Evolutionary conservation across 768 basidiomycete species (phyloP), one percentile per base, ranked within the genome.

Genomic region (Lactarius tabidus): DNA sequence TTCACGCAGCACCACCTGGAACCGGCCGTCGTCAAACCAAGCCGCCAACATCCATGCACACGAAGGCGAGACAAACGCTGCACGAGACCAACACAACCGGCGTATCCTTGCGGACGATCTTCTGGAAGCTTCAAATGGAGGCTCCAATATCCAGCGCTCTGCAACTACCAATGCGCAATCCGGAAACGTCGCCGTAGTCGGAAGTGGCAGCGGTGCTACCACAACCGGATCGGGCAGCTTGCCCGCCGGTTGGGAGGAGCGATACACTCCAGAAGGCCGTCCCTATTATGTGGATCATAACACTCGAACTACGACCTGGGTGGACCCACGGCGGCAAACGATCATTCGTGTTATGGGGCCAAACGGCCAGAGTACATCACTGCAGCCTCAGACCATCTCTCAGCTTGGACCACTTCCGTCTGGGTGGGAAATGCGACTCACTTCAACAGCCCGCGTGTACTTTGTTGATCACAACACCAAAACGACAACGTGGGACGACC

Each of bases 391-490:
- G 75, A 90, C 95, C 12, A 96, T 98, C 63, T 92, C 93, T 14
- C 96, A 98, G 74, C 89, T 99, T 28, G 97, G 97, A 3, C 97
- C 97, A 33, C 77, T 99, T 26, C 97, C 97, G 5, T 95, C 92
- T 48, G 97, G 97, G 62, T 99, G 97, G 97, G 97, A 99, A 77
- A 99, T 99, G 97, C 93, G 97, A 54, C 89, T 99, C 59, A 99
- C 97, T 7, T 89, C 92, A 4, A 98, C 97, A 1, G 96, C 97
- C 1, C 89, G 97, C 56, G 97, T 99, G 8, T 99, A 99, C 81
- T 99, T 99, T 74, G 97, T 99, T 60, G 97, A 99, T 76, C 97
- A 99, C 80, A 98, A 98, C 79, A 98, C 97, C 62, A 98, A 98
- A 85, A 99, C 97, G 36, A 99, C 97, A 35, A 99, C 97, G 1